Evolutionary conservation across 176 grass and related monocot genomes (phyloP).

Genomic region (Oryza meridionalis): DNA sequence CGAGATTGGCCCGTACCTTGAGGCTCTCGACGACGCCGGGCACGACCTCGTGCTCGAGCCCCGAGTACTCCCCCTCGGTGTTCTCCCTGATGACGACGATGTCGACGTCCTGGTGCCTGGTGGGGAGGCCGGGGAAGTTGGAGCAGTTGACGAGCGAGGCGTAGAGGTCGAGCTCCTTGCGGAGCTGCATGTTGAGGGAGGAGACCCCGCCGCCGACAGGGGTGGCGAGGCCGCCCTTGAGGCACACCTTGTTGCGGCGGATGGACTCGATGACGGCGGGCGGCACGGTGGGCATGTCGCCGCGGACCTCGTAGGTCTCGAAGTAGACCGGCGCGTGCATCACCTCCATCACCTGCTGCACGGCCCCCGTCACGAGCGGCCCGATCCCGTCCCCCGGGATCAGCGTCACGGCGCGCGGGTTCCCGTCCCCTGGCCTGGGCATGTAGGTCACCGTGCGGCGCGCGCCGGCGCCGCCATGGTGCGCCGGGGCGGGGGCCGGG

Average conservation of each 20-base stretch:
- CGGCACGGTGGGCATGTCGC: slow-evolving; percentile 83
- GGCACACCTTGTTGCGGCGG: slow-evolving; percentile 85
- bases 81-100: slow-evolving; percentile 99
- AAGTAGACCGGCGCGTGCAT: slow-evolving; percentile 96
- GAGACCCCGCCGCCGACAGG: slow-evolving; percentile 83
- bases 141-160: slow-evolving; percentile 87
- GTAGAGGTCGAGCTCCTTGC: slow-evolving; percentile 94
- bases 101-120: slow-evolving; percentile 79
- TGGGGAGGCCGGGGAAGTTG: slow-evolving; percentile 79
- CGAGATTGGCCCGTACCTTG: slow-evolving; percentile 55
- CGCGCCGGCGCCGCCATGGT: background rate
- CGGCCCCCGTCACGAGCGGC: slow-evolving; percentile 81
- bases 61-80: slow-evolving; percentile 95
- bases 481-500: background rate
- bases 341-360: slow-evolving; percentile 81
- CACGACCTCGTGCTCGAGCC: slow-evolving; percentile 96
- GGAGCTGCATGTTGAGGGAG: slow-evolving; percentile 87
- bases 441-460: slow-evolving; percentile 93
- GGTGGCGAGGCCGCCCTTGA: slow-evolving; percentile 80
- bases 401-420: slow-evolving; percentile 74
- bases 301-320: slow-evolving; percentile 91
- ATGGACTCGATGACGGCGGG: slow-evolving; percentile 87
- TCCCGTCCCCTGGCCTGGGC: slow-evolving; percentile 87
- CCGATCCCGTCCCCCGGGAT: slow-evolving; percentile 96
- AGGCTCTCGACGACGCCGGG: slow-evolving; percentile 92